Percentiles rank a stretch among this genome's conserved stretches.
Conservation (phyloP, 257 asterid species). For the Solanum lycopersicoides region DNA sequence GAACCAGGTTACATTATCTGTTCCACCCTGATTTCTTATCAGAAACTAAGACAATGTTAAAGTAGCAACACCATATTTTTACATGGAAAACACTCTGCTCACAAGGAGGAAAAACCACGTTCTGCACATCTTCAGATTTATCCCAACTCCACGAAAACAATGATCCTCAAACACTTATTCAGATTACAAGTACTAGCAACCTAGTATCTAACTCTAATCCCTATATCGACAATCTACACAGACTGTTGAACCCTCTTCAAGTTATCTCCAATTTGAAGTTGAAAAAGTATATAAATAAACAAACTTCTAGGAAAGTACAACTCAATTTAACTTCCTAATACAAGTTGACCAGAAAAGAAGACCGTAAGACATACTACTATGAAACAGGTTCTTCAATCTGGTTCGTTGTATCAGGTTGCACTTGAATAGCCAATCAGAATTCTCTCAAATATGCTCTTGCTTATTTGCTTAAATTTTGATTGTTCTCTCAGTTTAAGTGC, state of each 20-base stretch:
- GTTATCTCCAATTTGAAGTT: background rate
- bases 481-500: background rate
- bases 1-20: background rate
- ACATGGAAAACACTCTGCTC: background rate
- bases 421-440: background rate
- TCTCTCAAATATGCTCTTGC: background rate
- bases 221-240: background rate
- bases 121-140: background rate
- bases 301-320: background rate
- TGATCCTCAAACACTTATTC: background rate
- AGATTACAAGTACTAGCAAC: background rate
- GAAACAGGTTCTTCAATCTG: background rate
- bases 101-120: background rate
- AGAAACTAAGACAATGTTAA: background rate
- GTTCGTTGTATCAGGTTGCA: background rate
- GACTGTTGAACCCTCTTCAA: background rate
- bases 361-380: background rate
- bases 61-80: background rate
- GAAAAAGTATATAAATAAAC: background rate
- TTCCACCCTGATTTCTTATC: background rate
- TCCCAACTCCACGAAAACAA: background rate
- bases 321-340: background rate
- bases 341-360: background rate
- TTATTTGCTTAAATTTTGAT: background rate
- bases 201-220: background rate